Base-by-base conservation (phyloP, 1,284 basidiomycete species). In the Ustilago hordei region DNA sequence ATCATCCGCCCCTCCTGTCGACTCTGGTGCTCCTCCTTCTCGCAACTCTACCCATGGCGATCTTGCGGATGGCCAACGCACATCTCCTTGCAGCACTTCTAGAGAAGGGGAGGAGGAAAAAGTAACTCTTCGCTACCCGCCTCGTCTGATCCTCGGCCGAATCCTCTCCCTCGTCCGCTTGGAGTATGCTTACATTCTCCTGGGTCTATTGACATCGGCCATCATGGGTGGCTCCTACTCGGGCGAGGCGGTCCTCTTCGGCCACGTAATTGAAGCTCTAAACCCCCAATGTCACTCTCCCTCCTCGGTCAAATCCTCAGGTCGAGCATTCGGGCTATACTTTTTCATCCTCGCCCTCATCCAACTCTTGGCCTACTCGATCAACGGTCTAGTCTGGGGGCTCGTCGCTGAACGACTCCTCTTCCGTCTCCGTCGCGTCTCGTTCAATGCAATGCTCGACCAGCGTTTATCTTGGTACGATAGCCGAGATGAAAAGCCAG, bases 211-310 rank as follows among this genome's bases (percentile, higher is more conserved):
- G 15, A 81, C 81, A 6, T 78, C 66, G 8, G 65, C 81, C 34
- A 69, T 81, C 39, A 81, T 83, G 64, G 81, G 81, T 23, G 76
- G 80, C 5, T 75, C 81, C 1, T 83, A 79, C 58, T 79, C 78
- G 0, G 80, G 75, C 48, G 81, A 83, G 62, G 81, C 81, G 1
- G 79, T 81, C 23, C 68, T 83, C 28, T 83, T 83, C 58, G 81
- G 81, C 9, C 78, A 83, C 60, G 78, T 81, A 15, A 80, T 82
- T 43, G 75, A 79, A 53, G 80, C 80, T n/a, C 75, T 83, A 58
- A 83, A 81, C 41, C 81, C 80, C n/a, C 67, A 66, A n/a, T 83
- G 81, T 52, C 73, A 75, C n/a, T n/a, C 63, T 15, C 47, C 73
- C 0, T 63, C 64, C 54, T 54, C 64, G 28, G 75, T 82, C 3